phyloP scores from a whole-genome alignment of 805 yeast genomes.

The Candida boleticola region DNA sequence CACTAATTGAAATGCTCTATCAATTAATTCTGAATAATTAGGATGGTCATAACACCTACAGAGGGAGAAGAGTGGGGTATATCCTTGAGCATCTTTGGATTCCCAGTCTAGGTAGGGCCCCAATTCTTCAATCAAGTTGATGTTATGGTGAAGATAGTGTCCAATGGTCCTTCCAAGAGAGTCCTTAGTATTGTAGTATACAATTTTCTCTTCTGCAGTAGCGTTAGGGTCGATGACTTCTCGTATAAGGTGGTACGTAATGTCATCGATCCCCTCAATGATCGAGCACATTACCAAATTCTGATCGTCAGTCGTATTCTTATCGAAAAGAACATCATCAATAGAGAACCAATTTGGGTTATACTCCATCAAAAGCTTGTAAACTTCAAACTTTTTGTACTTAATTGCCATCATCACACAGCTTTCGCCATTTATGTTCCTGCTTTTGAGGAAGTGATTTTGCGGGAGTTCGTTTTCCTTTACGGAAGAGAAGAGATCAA shows the following conservation, averaged over 20 bases:
- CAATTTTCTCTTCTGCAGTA: conserved; percentile 43
- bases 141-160: conserved; percentile 65
- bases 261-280: conserved; percentile 47
- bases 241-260: conserved; percentile 41
- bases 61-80: conserved; percentile 75
- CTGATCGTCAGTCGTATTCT: conserved; percentile 46
- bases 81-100: conserved; percentile 57
- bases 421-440: conserved; percentile 62
- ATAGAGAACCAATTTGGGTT: conserved; percentile 51
- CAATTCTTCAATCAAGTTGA: conserved; percentile 46
- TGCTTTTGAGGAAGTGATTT: conserved; percentile 22
- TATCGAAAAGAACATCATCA: conserved; percentile 68
- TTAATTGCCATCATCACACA: conserved; percentile 61
- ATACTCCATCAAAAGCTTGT: conserved; percentile 45
- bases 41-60: conserved; percentile 80
- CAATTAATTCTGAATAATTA: conserved; percentile 51
- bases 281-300: conserved; percentile 63
- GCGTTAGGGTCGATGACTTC: conserved; percentile 40
- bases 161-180: conserved; percentile 59
- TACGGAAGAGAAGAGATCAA: conserved; percentile 12
- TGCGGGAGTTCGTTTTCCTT: conserved; percentile 13
- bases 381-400: conserved; percentile 42
- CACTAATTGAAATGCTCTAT: conserved; percentile 44
- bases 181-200: conserved; percentile 54
- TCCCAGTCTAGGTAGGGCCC: conserved; percentile 72